phyloP scores from a whole-genome alignment of 305 asterid genomes.

The Fraxinus albicans region DNA sequence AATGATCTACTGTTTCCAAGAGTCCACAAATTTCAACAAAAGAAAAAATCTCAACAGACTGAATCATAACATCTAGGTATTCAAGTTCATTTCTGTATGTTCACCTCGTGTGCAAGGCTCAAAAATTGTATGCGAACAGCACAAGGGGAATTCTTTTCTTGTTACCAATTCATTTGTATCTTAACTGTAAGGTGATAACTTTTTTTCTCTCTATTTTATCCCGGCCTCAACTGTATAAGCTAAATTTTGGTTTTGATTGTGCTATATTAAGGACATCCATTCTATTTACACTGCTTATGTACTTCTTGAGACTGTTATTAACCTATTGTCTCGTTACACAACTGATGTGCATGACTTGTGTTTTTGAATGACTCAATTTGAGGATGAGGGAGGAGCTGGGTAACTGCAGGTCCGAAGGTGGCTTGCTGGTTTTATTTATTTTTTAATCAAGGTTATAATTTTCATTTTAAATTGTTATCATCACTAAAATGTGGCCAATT shows the following conservation, averaged over 20 bases:
- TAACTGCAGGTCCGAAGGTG: neutral
- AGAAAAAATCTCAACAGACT: constrained; percentile 78
- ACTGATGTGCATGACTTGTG: neutral
- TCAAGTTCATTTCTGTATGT: neutral
- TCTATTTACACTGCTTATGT: neutral
- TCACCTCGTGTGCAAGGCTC: neutral
- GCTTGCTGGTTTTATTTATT: neutral
- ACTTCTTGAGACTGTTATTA: neutral
- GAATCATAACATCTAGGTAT: constrained; percentile 40
- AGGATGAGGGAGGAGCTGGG: neutral
- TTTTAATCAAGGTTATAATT: neutral
- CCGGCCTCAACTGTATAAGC: neutral
- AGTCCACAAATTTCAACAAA: constrained; percentile 61
- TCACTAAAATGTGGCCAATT: neutral
- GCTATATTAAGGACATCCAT: neutral
- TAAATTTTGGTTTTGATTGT: neutral
- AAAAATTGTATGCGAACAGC: constrained; percentile 47
- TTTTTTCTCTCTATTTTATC: neutral
- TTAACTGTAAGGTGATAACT: constrained; percentile 13
- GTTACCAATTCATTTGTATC: constrained; percentile 27
- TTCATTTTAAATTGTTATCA: neutral
- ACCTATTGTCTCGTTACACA: neutral
- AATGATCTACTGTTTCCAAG: constrained; percentile 76
- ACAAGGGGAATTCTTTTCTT: constrained; percentile 25
- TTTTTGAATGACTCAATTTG: neutral